These are phyloP conservation scores for Echinochloa phyllopogon DNA, from an alignment of 176 grass and related monocot genomes.

Conservation along the genomic window DNA sequence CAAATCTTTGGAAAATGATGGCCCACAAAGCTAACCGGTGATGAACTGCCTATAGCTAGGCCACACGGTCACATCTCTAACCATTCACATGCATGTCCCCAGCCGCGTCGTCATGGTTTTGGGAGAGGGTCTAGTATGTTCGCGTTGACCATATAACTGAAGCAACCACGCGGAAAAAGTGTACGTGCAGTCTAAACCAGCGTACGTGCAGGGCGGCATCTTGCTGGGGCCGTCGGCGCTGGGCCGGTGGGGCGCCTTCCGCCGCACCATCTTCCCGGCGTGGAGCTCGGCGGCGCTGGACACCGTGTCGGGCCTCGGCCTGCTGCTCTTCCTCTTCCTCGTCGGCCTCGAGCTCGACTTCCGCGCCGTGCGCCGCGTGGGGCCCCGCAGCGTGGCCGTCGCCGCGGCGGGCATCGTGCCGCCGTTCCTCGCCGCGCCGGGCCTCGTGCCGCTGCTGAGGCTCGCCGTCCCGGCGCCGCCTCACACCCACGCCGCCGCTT, in stretches of 20 bases:
- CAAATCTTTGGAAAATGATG: slow-evolving; percentile 5
- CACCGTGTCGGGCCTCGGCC: slow-evolving; percentile 73
- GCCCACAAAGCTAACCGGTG: not conserved
- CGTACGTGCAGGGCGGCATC: slow-evolving; percentile 57
- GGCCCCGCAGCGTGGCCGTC: slow-evolving; percentile 65
- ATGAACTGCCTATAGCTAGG: too few species aligned
- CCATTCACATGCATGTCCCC: not conserved
- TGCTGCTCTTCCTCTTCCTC: slow-evolving; percentile 82
- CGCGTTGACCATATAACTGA: too few species aligned
- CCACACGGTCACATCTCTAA: not conserved
- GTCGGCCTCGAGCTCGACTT: slow-evolving; percentile 86
- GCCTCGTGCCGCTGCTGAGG: slow-evolving; percentile 61
- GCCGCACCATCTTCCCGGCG: slow-evolving; percentile 62
- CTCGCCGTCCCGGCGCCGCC: slow-evolving; percentile 35
- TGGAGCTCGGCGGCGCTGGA: slow-evolving; percentile 80
- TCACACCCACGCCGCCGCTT: not conserved
- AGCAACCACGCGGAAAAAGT: not conserved
- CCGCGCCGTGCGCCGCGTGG: slow-evolving; percentile 57
- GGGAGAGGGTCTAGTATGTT: too few species aligned
- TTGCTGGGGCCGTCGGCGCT: slow-evolving; percentile 77
- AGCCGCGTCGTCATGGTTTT: not conserved
- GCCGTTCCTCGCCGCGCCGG: slow-evolving; percentile 63
- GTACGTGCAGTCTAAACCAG: not conserved
- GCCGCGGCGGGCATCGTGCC: slow-evolving; percentile 72
- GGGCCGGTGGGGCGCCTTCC: slow-evolving; percentile 63